Base-by-base conservation (phyloP, 352 stramenopile genomes). In the Globisporangium rhizosaccharum region DNA sequence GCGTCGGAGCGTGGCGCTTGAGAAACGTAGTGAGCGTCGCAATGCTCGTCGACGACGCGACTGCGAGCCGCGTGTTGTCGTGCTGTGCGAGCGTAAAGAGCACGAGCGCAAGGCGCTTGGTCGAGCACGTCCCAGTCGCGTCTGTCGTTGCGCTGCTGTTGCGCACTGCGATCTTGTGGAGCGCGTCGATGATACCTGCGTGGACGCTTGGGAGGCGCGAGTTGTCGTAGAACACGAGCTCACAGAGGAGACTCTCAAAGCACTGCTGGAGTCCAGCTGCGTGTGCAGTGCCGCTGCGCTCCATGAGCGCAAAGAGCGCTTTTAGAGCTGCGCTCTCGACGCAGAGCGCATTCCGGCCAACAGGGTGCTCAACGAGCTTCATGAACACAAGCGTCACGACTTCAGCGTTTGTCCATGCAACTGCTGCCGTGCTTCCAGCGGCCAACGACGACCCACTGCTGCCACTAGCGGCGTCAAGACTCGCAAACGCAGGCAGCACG, bases 141-240 rank as follows among this genome's bases (percentile, higher is more conserved):
- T 10, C 41, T n/a, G 3, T 51, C 62, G 67, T 48, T 37, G 65
- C 53, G 2, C 42, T 65, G 56, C 59, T 68, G 6, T 57, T 65
- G 10, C 67, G 45, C 17, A 53, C 44, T 3, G 62, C 63, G 14
- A 79, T 51, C 17, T 64, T 63, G 20, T 79, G 61, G 5, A 90
- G 56, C 11, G 74, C 72, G 15, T 87, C 73, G 15, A 90, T 61
- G 26, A 90, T 75, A 0, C 80, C 77, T 11, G 79, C 76, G 11
- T 77, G 66, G 2, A 88, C 77, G 51, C 73, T 82, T 11, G 75
- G 62, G 10, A 75, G 48, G 23, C 80, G 70, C 14, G 75, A 76
- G 37, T 87, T 79, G 2, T 88, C 75, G 36, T 82, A 73, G 25
- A 63, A 76, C 8, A 90, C 68, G 15, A 86, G 63, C 44, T 84